Evolutionary conservation across 371 early-diverging fungal species (phyloP), one percentile per base, ranked within the genome.

Genomic region (Apophysomyces sp.): DNA sequence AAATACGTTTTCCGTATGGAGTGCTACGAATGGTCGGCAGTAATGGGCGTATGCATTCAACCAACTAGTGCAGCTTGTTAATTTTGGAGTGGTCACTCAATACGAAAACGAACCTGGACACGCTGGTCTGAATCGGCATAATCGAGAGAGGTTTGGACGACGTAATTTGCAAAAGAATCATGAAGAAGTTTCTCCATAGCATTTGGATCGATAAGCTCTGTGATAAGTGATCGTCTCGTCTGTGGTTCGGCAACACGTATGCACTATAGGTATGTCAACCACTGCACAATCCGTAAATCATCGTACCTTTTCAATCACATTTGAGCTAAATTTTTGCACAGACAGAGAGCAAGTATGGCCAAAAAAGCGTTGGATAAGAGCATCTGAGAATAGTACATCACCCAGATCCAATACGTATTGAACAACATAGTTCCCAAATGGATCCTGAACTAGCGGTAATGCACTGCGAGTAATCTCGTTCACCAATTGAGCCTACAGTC

Each of bases 381-480:
- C 76, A 65, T 91, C 91, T 11, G 90, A 84, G 63, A 86, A 93
- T 12, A 76, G 71, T 4, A 74, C 68, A 52, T 92, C 86, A 6
- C 84, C 81, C 32, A 94, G 80, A 59, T 98, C 98, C 31, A 97
- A 78, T 6, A 97, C 92, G 54, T 97, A 94, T 80, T 99, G 99
- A 24, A 99, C 95, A 16, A 99, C 99, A 72, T 99, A 99, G 81
- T 99, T 99, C 41, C 96, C 99, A 77, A 93, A 99, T 40, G 96
- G 97, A 77, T 98, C 97, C 58, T 84, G 92, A 27, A 98, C 96
- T 28, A 94, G 76, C 0, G 86, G 72, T 31, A 97, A 78, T 0
- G 90, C 92, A 71, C 95, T 77, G 24, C 73, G 74, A 16, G 88
- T 92, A 52, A 96, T 90, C 55, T 86, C 92, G 9, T 76, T 74